Conservation (phyloP, 345 rosid genomes). For the Salix arbutifolia region DNA sequence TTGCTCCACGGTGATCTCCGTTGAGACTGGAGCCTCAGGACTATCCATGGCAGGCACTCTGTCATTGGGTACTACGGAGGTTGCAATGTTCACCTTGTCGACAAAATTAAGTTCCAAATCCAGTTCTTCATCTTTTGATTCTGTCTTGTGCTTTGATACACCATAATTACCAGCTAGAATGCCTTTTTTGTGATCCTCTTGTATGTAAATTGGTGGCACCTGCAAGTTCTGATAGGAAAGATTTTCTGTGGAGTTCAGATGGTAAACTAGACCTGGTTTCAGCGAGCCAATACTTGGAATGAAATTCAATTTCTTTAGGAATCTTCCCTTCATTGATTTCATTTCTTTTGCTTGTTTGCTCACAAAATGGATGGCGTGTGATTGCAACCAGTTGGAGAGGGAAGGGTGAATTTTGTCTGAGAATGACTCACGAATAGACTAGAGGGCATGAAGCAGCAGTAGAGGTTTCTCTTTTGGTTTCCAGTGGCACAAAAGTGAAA, state of each 20-base stretch:
- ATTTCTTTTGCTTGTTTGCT: constrained; percentile 22
- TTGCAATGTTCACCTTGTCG: constrained; percentile 8
- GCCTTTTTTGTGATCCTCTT: constrained; percentile 22
- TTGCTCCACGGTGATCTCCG: constrained; percentile 6
- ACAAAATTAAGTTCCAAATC: constrained; percentile 11
- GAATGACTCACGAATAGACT: constrained; percentile 13
- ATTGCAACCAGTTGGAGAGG: neutral
- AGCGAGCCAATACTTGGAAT: constrained; percentile 38
- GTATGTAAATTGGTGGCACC: constrained; percentile 16
- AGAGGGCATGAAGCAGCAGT: constrained; percentile 2
- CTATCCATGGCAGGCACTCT: neutral
- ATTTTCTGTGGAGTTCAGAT: constrained; percentile 26
- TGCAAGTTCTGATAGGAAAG: constrained; percentile 18
- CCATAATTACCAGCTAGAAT: neutral
- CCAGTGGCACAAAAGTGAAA: constrained; percentile 24
- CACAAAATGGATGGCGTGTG: neutral
- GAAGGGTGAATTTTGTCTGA: neutral
- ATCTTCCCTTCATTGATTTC: constrained; percentile 64
- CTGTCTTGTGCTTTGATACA: constrained; percentile 8
- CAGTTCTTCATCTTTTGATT: constrained; percentile 25
- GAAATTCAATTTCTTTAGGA: constrained; percentile 56
- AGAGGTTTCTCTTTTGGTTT: constrained; percentile 24
- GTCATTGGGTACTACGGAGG: constrained; percentile 10
- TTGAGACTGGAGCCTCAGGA: constrained; percentile 11
- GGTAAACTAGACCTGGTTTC: constrained; percentile 45